These are phyloP conservation scores for Annulohypoxylon truncatum DNA, from an alignment of 2,329 filamentous ascomycete species.

Conservation along the genomic window DNA sequence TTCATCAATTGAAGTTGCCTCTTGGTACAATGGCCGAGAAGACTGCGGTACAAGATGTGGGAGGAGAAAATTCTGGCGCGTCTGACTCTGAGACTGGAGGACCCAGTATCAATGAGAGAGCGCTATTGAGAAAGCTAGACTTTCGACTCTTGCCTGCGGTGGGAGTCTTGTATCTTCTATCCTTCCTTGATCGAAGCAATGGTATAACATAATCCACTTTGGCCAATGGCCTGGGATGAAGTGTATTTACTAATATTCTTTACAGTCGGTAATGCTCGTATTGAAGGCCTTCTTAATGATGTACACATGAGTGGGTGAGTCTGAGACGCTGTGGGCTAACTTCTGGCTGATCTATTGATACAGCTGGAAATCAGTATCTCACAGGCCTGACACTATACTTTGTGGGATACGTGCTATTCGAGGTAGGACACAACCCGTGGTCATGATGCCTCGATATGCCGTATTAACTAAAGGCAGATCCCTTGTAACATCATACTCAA, in stretches of 20 bases:
- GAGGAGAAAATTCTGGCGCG: constrained; percentile 30
- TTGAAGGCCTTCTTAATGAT: constrained; percentile 66
- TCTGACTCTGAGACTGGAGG: constrained; percentile 43
- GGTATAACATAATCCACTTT: constrained; percentile 53
- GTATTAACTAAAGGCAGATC: constrained; percentile 53
- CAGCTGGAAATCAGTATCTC: constrained; percentile 71
- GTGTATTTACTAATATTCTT: neutral
- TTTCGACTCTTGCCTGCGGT: constrained; percentile 63
- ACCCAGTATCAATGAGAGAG: constrained; percentile 62
- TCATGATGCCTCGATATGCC: neutral
- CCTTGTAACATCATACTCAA: constrained; percentile 73
- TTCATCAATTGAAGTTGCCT: neutral
- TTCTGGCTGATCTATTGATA: constrained; percentile 2
- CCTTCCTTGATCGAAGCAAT: constrained; percentile 69
- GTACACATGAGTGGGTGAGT: constrained; percentile 62
- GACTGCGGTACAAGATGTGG: constrained; percentile 2
- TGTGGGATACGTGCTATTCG: constrained; percentile 68
- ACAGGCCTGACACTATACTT: constrained; percentile 76
- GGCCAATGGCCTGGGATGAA: constrained; percentile 48
- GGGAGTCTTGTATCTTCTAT: constrained; percentile 66
- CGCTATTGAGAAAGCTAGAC: constrained; percentile 69
- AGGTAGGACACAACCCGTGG: constrained; percentile 51
- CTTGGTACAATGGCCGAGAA: constrained; percentile 32
- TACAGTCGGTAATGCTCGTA: constrained; percentile 68
- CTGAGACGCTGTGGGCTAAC: neutral